Base-by-base conservation (phyloP, 495 filamentous ascomycete species). In the Neurospora sp. region DNA sequence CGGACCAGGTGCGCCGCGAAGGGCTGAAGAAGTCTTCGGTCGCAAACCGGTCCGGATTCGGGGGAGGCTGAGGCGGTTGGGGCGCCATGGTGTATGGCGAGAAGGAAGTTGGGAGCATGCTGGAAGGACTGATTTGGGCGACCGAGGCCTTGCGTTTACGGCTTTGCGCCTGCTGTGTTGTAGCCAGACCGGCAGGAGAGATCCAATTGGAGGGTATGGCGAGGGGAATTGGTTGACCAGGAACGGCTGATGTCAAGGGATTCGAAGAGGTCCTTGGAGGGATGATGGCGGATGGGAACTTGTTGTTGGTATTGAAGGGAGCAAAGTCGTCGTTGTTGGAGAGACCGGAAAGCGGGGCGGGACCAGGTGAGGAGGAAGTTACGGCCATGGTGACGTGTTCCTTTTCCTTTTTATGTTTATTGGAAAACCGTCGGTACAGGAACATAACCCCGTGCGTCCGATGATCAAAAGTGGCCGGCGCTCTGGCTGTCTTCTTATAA, bases 211-310 rank as follows among this genome's bases (percentile, higher is more conserved):
- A 66, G 27, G 82, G 79, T 49, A 79, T 82, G 54, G 78, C 77
- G 73, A 75, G 76, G 49, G 71, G 75, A 35, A 62, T 27, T 12
- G 46, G 20, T 54, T 54, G 46, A 23, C 20, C 49, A 5, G 49
- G 49, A 62, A 75, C 74, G 78, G 74, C 74, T 71, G 54, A 73
- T 41, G 72, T 72, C 12, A 74, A 79, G 75, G 76, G 74, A 41
- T 85, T 87, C 0, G 92, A 94, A 74, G 91, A 93, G 66, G 88
- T 93, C 69, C 92, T 88, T 0, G 90, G 91, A 39, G 93, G 92
- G 72, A 94, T 93, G 71, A 94, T 93, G 10, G 87, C 85, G 76
- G 90, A 89, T 38, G 92, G 91, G 4, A 90, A 90, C 71, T 87
- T 78, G 66, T 75, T 66, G 76, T 69, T 77, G 46, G 70, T 35